Evolutionary conservation across 2,329 filamentous ascomycete genomes (phyloP), one percentile per base, ranked within the genome.

Genomic region (Botrytis fabae): DNA sequence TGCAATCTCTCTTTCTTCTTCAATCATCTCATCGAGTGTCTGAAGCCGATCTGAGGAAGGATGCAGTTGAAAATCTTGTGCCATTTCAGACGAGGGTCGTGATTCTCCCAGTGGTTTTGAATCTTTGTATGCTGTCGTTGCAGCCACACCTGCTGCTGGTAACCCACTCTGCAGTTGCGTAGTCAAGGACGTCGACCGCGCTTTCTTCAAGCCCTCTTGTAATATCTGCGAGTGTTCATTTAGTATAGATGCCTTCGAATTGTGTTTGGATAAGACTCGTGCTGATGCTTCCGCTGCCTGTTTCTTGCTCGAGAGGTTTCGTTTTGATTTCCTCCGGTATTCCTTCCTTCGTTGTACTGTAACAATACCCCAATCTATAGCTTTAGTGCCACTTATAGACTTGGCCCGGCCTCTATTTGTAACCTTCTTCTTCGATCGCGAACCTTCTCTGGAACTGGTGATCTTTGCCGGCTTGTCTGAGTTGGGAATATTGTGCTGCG

Each of bases 11-110:
- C 16, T n/a, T 40, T 66, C 46, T 20, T 54, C 64, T 40, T 54
- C 35, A 12, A 66, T 66, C 64, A 66, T 66, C 32, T 54, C 64
- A 54, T 66, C 64, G 4, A 66, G 51, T 54, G 46, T 66, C 18
- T 66, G 64, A 22, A 40, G 64, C 5, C 32, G 12, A 5, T 35
- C 12, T 22, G 46, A 12, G 5, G 35, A 28, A 40, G 16, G 5
- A 4, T 61, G 16, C 2, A 20, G 14, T 38, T 18, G 22, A 28
- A 57, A 14, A 28, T 2, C 4, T 20, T 54, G 46, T 40, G n/a
- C 32, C 22, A 22, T 4, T 66, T 38, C 25, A 38, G 46, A 40
- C 4, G 46, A 54, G 35, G 40, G 64, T 54, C 4, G 22, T 40
- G 46, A 54, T n/a, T 66, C 46, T 28, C 25, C n/a, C 22, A 3